phyloP scores from a whole-genome alignment of 495 filamentous ascomycete genomes.

The Aspergillus nanangensis region DNA sequence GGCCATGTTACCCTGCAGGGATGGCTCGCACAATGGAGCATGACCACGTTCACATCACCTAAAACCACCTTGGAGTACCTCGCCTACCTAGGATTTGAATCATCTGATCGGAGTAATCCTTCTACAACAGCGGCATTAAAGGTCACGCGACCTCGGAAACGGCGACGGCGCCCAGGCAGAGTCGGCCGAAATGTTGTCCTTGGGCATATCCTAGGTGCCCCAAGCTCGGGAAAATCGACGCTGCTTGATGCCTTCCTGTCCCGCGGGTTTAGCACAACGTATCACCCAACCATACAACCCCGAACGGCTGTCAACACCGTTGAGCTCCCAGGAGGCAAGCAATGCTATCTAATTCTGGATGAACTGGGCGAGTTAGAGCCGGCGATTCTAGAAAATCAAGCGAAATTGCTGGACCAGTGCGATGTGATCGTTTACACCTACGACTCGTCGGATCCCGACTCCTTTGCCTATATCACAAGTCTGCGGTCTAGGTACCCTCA shows the following conservation, averaged over 20 bases:
- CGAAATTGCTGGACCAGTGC: slow-evolving; percentile 85
- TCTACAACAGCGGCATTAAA: slow-evolving; percentile 80
- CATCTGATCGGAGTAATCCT: slow-evolving; percentile 56
- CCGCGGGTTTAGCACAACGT: slow-evolving; percentile 77
- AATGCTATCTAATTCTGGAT: slow-evolving; percentile 93
- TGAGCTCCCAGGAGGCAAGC: slow-evolving; percentile 91
- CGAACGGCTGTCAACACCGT: slow-evolving; percentile 93
- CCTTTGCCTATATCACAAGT: slow-evolving; percentile 84
- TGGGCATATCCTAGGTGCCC: slow-evolving; percentile 85
- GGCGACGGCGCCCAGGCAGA: slow-evolving; percentile 69
- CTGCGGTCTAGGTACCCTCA: slow-evolving; percentile 74
- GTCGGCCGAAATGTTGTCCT: slow-evolving; percentile 96
- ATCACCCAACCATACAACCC: slow-evolving; percentile 91
- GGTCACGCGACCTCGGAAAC: slow-evolving; percentile 84
- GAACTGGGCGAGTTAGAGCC: slow-evolving; percentile 95
- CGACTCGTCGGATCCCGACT: slow-evolving; percentile 93
- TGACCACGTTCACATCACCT: slow-evolving; percentile 96
- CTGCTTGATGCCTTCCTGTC: slow-evolving; percentile 88
- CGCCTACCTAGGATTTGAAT: slow-evolving; percentile 86
- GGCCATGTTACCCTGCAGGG: slow-evolving; percentile 94
- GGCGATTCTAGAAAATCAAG: slow-evolving; percentile 86
- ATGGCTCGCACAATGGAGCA: slow-evolving; percentile 98
- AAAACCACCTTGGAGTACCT: slow-evolving; percentile 93
- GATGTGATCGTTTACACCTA: slow-evolving; percentile 94
- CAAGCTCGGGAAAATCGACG: slow-evolving; percentile 80